phyloP scores from a whole-genome alignment of 163 green algal genomes.

The Scenedesmus sp. region DNA sequence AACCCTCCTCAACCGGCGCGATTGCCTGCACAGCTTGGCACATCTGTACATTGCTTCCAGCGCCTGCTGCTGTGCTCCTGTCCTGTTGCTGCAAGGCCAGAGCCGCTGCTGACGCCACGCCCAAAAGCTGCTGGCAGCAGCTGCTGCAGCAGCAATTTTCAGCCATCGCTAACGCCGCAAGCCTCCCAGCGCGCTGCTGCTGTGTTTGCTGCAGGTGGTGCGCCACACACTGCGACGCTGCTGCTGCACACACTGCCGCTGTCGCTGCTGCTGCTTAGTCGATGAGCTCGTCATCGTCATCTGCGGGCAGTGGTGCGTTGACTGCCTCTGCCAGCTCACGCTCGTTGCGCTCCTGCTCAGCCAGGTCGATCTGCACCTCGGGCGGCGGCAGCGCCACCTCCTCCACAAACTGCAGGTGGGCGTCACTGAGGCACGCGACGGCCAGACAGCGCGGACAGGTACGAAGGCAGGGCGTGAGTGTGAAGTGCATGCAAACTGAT shows the following conservation, averaged over 20 bases:
- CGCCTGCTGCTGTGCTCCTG: background rate
- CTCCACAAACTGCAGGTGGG: slow-evolving; percentile 98
- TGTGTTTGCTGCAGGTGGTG: background rate
- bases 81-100: background rate
- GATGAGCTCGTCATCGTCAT: slow-evolving; percentile 94
- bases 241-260: background rate
- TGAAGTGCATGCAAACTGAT: no score
- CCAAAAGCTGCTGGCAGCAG: background rate
- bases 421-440: slow-evolving; percentile 75
- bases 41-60: background rate
- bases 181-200: background rate
- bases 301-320: slow-evolving; percentile 93
- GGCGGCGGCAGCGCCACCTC: slow-evolving; percentile 96
- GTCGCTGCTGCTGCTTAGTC: slow-evolving; percentile 59
- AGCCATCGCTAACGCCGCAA: no score
- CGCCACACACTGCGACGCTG: background rate
- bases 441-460: no score
- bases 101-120: background rate
- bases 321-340: slow-evolving; percentile 92
- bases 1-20: background rate
- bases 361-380: slow-evolving; percentile 96
- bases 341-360: slow-evolving; percentile 96
- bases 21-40: background rate
- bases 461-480: no score
- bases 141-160: background rate